Conservation (phyloP, 2,329 filamentous ascomycete genomes). For the Geosmithia putterillii region DNA sequence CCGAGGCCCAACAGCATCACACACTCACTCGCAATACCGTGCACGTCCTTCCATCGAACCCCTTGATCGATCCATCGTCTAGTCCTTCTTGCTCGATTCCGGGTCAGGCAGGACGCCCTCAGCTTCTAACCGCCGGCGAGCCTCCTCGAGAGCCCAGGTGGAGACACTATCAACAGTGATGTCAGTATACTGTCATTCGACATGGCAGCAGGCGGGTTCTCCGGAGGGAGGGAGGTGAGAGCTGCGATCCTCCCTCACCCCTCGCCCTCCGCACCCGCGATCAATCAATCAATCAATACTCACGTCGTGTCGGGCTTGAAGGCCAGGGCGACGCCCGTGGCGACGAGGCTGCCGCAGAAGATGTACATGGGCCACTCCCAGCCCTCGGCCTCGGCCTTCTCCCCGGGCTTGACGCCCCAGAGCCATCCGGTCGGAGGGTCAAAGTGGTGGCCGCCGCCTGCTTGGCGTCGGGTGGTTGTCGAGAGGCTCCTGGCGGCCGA, state of each 20-base stretch:
- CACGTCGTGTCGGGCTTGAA: slow-evolving; percentile 99
- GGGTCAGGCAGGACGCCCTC: slow-evolving; percentile 89
- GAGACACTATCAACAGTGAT: slow-evolving; percentile 59
- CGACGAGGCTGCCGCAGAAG: slow-evolving; percentile 66
- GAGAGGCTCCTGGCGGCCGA: slow-evolving; percentile 27
- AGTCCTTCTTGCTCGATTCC: slow-evolving; percentile 43
- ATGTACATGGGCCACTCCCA: slow-evolving; percentile 85
- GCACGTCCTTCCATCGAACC: too few relatives aligned
- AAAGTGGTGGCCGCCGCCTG: slow-evolving; percentile 51
- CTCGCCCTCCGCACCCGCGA: too few relatives aligned
- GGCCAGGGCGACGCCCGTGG: slow-evolving; percentile 70
- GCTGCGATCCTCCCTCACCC: too few relatives aligned
- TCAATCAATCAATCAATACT: too few relatives aligned
- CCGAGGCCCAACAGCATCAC: not conserved
- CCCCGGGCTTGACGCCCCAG: slow-evolving; percentile 84
- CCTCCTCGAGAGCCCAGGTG: slow-evolving; percentile 97
- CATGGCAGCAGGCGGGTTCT: not conserved
- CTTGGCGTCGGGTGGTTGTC: slow-evolving; percentile 27
- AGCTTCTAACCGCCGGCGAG: slow-evolving; percentile 83
- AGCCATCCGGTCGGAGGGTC: slow-evolving; percentile 88
- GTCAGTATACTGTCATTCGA: slow-evolving; percentile 1
- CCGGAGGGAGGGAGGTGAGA: not conserved
- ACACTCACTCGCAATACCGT: not conserved
- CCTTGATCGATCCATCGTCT: slow-evolving; percentile 20
- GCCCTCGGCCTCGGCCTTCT: slow-evolving; percentile 91